Conservation (phyloP, 768 basidiomycete species). For the Leccinellum albellum region DNA sequence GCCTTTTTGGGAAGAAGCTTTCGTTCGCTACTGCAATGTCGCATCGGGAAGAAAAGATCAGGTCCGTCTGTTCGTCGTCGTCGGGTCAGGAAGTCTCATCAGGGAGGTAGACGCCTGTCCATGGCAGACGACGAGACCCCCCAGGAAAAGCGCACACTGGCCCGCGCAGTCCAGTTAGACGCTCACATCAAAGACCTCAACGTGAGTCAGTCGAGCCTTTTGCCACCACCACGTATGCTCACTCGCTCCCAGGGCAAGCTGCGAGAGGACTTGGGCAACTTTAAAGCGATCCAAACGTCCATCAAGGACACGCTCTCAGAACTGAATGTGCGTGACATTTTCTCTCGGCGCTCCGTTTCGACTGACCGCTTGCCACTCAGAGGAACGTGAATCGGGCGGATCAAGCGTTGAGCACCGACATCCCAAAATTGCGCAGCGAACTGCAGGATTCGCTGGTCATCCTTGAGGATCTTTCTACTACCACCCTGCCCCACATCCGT, state of each 20-base stretch:
- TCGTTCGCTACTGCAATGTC: neutral
- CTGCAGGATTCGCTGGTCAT: slow-evolving; percentile 59
- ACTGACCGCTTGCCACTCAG: slow-evolving; percentile 17
- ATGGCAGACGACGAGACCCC: slow-evolving; percentile 10
- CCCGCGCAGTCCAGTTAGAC: slow-evolving; percentile 48
- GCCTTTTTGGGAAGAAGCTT: neutral
- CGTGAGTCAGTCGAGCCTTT: slow-evolving; percentile 29
- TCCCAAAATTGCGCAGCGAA: slow-evolving; percentile 58
- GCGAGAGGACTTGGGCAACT: slow-evolving; percentile 49
- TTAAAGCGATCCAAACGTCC: slow-evolving; percentile 66
- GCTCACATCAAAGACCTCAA: slow-evolving; percentile 60
- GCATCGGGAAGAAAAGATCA: slow-evolving; percentile 5
- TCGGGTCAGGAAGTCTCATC: neutral
- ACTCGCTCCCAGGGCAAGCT: slow-evolving; percentile 44
- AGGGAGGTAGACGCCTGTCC: neutral
- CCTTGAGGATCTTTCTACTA: slow-evolving; percentile 56
- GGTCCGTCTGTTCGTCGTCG: neutral
- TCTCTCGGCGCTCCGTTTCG: neutral
- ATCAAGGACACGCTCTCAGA: slow-evolving; percentile 61
- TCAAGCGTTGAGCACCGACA: slow-evolving; percentile 52
- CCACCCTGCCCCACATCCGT: slow-evolving; percentile 56
- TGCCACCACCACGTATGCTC: neutral
- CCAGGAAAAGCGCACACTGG: slow-evolving; percentile 43
- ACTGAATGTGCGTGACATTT: slow-evolving; percentile 47
- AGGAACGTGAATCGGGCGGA: slow-evolving; percentile 57